A percentile compares a stretch with the other conserved stretches of the same genome.
phyloP scores from a whole-genome alignment of 1,284 basidiomycete genomes.

The Meira miltonrushii region DNA sequence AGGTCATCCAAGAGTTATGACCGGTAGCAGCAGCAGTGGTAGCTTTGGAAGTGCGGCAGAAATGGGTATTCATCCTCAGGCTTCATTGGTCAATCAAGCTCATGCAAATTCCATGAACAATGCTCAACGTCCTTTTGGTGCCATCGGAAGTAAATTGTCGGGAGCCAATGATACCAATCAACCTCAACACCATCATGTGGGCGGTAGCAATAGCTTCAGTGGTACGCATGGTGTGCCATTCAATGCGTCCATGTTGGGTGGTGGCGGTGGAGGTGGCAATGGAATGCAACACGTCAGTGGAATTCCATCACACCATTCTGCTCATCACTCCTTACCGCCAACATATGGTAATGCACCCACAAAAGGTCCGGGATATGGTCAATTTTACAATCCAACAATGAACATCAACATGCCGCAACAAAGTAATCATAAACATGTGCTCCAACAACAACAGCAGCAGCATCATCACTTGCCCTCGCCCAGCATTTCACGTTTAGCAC shows the following conservation, averaged over 20 bases:
- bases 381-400: no score
- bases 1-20: conserved; percentile 5
- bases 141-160: conserved; percentile 17
- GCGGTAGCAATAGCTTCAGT: conserved; percentile 16
- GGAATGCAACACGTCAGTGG: not conserved
- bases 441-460: conserved; percentile 15
- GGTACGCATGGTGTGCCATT: not conserved
- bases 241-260: not conserved
- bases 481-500: conserved; percentile 36
- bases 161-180: not conserved
- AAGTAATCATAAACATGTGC: conserved; percentile 10
- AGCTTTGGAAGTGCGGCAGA: not conserved
- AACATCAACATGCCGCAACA: not conserved
- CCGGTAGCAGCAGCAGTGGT: conserved; percentile 6
- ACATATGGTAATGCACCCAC: no score
- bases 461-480: conserved; percentile 25
- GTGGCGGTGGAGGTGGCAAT: not conserved
- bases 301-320: not conserved
- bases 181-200: conserved; percentile 23
- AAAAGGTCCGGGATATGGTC: no score
- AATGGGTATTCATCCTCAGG: no score
- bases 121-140: conserved; percentile 26
- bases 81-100: conserved; percentile 4
- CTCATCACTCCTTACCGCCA: not conserved
- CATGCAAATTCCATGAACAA: conserved; percentile 4